A percentile compares a stretch with the other conserved stretches of the same genome.
Evolutionary conservation across 306 rosid genomes (phyloP).

Genomic region (Macrotyloma uniflorum): DNA sequence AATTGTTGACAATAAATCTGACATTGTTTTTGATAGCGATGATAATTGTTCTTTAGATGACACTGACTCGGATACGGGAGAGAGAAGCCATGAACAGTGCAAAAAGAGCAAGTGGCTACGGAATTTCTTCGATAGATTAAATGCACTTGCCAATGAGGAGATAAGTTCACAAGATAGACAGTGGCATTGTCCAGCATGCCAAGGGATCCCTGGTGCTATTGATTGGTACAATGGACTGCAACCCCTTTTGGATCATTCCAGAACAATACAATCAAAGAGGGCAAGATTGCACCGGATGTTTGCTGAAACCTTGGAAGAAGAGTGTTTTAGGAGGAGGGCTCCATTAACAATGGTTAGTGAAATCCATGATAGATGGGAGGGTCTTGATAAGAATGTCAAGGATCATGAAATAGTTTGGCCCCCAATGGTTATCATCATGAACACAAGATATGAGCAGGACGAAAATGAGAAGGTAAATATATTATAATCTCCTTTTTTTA

Average conservation of each 20-base stretch:
- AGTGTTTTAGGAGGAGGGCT: constrained; percentile 43
- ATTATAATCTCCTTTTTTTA: neutral
- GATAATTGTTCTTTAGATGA: constrained; percentile 52
- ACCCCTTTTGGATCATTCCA: constrained; percentile 55
- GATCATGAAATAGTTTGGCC: constrained; percentile 71
- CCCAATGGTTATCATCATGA: constrained; percentile 57
- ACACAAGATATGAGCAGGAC: constrained; percentile 51
- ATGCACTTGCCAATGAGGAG: constrained; percentile 41
- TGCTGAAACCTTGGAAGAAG: constrained; percentile 55
- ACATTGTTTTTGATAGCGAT: constrained; percentile 42
- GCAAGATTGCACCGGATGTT: constrained; percentile 54
- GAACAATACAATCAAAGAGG: constrained; percentile 48
- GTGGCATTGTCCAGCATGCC: constrained; percentile 69
- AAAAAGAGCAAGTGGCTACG: constrained; percentile 56
- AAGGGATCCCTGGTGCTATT: constrained; percentile 58
- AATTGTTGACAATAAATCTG: constrained; percentile 41
- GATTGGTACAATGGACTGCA: constrained; percentile 63
- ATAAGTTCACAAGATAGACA: constrained; percentile 29
- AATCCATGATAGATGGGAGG: constrained; percentile 51
- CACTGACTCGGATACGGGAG: constrained; percentile 45
- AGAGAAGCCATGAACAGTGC: constrained; percentile 38
- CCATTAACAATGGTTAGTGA: constrained; percentile 37
- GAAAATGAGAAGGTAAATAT: constrained; percentile 40
- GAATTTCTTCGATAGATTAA: constrained; percentile 44
- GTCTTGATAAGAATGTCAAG: constrained; percentile 46